Percentiles rank a stretch among this genome's conserved stretches.
Conservation (phyloP, 2,329 filamentous ascomycete species). For the Hymenoscyphus linearis region DNA sequence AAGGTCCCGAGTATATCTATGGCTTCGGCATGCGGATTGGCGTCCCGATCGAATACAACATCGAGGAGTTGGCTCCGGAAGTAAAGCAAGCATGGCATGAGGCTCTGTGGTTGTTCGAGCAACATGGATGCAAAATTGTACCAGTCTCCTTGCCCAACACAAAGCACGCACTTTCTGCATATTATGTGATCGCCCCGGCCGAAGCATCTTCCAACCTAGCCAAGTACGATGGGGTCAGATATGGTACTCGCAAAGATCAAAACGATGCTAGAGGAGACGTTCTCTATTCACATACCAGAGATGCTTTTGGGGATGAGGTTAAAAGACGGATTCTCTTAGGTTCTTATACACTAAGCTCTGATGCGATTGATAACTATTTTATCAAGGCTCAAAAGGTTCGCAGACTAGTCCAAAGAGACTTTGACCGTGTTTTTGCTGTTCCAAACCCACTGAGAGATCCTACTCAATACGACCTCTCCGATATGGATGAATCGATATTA, state of each 20-base stretch:
- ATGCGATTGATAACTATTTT: conserved; percentile 94
- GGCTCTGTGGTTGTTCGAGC: conserved; percentile 54
- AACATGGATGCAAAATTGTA: conserved; percentile 64
- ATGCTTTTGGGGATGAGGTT: conserved; percentile 79
- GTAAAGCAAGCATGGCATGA: conserved; percentile 67
- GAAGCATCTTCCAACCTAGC: conserved; percentile 95
- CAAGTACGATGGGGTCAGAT: conserved; percentile 96
- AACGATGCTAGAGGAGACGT: conserved; percentile 55
- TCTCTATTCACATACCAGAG: conserved; percentile 70
- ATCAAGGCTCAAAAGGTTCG: conserved; percentile 87
- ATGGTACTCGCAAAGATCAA: conserved; percentile 47
- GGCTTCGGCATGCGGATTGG: conserved; percentile 40
- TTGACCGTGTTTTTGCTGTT: conserved; percentile 69
- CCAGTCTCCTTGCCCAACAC: conserved; percentile 79
- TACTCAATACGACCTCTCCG: conserved; percentile 51
- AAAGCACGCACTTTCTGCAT: conserved; percentile 79
- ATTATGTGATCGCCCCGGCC: conserved; percentile 91
- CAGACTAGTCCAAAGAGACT: conserved; percentile 77
- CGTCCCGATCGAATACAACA: conserved; percentile 77
- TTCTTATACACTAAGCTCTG: conserved; percentile 82
- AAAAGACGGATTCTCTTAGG: conserved; percentile 82
- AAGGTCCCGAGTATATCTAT: no score
- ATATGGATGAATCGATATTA: conserved; percentile 48
- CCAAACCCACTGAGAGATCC: conserved; percentile 61
- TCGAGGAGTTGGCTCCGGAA: conserved; percentile 65